Evolutionary conservation across 495 filamentous ascomycete species (phyloP), one percentile per base, ranked within the genome.

Genomic region (Penicillium paradoxum): DNA sequence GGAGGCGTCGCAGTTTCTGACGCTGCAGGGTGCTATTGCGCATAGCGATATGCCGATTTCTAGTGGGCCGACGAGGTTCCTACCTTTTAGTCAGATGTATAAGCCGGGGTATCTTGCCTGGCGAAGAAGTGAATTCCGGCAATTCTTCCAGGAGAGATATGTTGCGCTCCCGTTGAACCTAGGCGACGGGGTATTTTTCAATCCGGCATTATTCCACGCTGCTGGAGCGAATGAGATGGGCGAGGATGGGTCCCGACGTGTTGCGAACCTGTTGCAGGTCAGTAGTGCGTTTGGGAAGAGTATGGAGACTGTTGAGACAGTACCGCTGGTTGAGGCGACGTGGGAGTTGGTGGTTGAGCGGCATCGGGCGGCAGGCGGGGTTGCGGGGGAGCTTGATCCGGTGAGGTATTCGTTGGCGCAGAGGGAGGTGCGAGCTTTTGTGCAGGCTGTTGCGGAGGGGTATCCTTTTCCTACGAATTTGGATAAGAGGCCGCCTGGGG

Each of bases 381-480:
- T 70, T 30, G 63, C 60, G 43, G 58, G 30, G 15, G 59, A 61
- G 13, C 40, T 79, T 44, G 67, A 71, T 34, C 59, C 59, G 1
- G 42, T 33, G 21, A 14, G 3, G 17, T 47, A 17, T 24, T 50
- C 33, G 21, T 4, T 54, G 5, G 13, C 18, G 33, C 55, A 51
- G 18, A 29, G 60, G n/a, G 60, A 55, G 48, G 24, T 66, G 3
- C 53, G 50, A 53, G 68, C 68, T 17, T 65, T 77, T 32, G 66
- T 82, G 1, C 53, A 60, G 15, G 71, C 75, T 19, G 55, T 80
- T 30, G 78, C 64, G 7, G 77, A 79, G 34, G 79, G 77, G n/a
- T 83, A 83, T 58, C 72, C 78, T 24, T 81, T 83, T 47, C 79
- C 78, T 14, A 79, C 79, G 15, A 81, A 83, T 62, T 53, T 82